These are phyloP conservation scores for Spathaspora sp. DNA, from an alignment of 805 yeast genomes.

Conservation along the genomic window DNA sequence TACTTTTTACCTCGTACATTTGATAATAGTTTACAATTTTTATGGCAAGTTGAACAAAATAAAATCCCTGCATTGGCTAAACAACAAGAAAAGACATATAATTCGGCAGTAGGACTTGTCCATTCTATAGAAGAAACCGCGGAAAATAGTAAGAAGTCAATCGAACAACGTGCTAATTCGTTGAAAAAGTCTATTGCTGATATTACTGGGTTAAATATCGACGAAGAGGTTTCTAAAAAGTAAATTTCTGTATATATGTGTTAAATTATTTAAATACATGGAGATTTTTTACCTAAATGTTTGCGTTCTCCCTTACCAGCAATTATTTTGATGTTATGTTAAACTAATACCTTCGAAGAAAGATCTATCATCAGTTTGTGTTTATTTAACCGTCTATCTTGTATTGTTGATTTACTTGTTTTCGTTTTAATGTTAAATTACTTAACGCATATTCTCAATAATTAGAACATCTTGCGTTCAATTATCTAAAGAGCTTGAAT, in stretches of 20 bases:
- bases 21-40: slow-evolving; percentile 51
- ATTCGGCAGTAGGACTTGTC: slow-evolving; percentile 43
- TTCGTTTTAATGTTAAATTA: too few species aligned
- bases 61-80: slow-evolving; percentile 61
- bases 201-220: slow-evolving; percentile 66
- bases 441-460: too few species aligned
- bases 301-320: too few species aligned
- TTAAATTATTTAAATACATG: not conserved
- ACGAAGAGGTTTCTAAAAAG: slow-evolving; percentile 50
- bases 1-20: slow-evolving; percentile 73
- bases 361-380: too few species aligned
- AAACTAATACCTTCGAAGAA: too few species aligned
- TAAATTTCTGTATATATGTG: not conserved
- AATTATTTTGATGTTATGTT: too few species aligned
- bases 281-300: too few species aligned
- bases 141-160: slow-evolving; percentile 29
- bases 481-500: too few species aligned
- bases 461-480: too few species aligned
- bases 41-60: slow-evolving; percentile 58
- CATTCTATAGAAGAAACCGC: slow-evolving; percentile 42
- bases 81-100: slow-evolving; percentile 51
- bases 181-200: slow-evolving; percentile 46
- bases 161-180: slow-evolving; percentile 34
- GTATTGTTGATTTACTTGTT: too few species aligned
- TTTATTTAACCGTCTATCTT: too few species aligned